Conservation (phyloP, 768 basidiomycete species). For the Hygrocybe coccinea region DNA sequence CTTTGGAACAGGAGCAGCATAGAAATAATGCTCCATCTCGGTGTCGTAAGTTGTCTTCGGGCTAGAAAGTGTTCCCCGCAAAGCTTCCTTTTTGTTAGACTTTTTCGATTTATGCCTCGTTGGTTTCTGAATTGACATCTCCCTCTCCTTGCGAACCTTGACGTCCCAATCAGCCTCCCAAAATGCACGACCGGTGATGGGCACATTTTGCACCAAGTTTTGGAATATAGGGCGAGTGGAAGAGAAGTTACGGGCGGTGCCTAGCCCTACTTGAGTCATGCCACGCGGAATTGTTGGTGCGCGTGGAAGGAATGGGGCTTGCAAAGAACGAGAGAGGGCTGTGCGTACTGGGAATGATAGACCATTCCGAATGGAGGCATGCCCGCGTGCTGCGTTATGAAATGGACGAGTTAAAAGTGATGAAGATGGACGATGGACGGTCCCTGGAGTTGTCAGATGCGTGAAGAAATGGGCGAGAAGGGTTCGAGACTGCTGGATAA, state of each 20-base stretch:
- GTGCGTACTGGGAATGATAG: slow-evolving; percentile 54
- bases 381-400: slow-evolving; percentile 25
- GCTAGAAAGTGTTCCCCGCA: slow-evolving; percentile 12
- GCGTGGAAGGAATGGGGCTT: slow-evolving; percentile 54
- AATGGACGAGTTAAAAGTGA: slow-evolving; percentile 24
- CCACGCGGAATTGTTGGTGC: slow-evolving; percentile 45
- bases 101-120: slow-evolving; percentile 24
- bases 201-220: slow-evolving; percentile 73
- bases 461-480: slow-evolving; percentile 52
- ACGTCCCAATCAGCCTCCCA: slow-evolving; percentile 71
- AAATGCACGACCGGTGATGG: slow-evolving; percentile 68
- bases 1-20: slow-evolving; percentile 27
- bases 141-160: slow-evolving; percentile 44
- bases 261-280: slow-evolving; percentile 67
- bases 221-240: slow-evolving; percentile 72
- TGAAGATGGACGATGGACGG: slow-evolving; percentile 27
- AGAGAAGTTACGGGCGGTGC: slow-evolving; percentile 71
- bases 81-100: slow-evolving; percentile 25
- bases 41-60: slow-evolving; percentile 12
- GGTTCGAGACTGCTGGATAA: slow-evolving; percentile 52
- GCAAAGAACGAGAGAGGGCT: slow-evolving; percentile 45
- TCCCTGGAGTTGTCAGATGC: slow-evolving; percentile 55
- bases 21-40: slow-evolving; percentile 62
- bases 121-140: slow-evolving; percentile 24
- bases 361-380: slow-evolving; percentile 46